These are phyloP conservation scores for Amanita brunnescens DNA, from an alignment of 768 basidiomycete genomes.

Conservation along the genomic window DNA sequence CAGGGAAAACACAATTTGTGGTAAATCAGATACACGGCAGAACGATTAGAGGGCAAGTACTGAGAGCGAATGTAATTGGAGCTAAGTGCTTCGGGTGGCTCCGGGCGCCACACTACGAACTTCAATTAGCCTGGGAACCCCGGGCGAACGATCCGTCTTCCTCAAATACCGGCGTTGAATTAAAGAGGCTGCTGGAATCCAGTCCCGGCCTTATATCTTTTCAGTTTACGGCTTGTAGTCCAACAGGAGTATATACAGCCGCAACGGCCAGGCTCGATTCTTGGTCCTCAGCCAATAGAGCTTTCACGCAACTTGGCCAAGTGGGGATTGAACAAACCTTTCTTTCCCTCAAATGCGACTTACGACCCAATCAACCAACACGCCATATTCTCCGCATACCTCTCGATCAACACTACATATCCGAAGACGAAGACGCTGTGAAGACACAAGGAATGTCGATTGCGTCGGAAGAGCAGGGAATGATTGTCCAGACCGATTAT, in stretches of 20 bases:
- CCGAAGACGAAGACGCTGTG: not conserved
- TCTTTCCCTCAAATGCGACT: slow-evolving; percentile 28
- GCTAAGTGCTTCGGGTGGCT: not conserved
- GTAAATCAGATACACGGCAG: not conserved
- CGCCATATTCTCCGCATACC: slow-evolving; percentile 42
- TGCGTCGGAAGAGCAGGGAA: not conserved
- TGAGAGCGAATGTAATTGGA: not conserved
- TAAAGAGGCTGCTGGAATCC: not conserved
- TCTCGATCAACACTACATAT: slow-evolving; percentile 36
- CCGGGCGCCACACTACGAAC: not conserved
- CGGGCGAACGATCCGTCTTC: not conserved
- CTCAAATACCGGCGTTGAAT: not conserved
- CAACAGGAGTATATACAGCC: not conserved
- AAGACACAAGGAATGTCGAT: not conserved
- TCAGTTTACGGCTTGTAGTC: not conserved
- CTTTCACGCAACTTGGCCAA: slow-evolving; percentile 26
- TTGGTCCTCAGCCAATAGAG: slow-evolving; percentile 39
- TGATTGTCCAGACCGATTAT: not conserved
- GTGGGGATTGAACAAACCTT: slow-evolving; percentile 21
- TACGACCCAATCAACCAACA: slow-evolving; percentile 26
- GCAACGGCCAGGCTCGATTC: slow-evolving; percentile 7
- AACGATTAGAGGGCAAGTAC: not conserved
- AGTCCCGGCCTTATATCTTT: not conserved
- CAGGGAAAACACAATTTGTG: not conserved
- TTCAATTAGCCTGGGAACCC: not conserved